phyloP scores from a whole-genome alignment of 352 stramenopile genomes.

The Globisporangium emineosum region DNA sequence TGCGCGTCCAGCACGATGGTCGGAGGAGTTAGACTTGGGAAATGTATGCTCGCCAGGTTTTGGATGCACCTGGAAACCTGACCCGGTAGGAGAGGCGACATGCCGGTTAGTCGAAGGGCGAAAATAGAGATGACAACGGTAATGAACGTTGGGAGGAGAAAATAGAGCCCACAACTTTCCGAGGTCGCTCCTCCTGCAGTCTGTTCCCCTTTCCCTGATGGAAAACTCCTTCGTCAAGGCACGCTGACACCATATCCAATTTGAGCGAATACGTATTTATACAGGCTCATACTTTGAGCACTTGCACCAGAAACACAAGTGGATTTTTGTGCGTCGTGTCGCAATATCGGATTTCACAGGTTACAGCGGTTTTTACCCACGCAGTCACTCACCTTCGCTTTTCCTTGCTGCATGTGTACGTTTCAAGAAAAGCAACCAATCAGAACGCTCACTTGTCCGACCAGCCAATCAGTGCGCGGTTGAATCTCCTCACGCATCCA shows the following conservation, averaged over 20 bases:
- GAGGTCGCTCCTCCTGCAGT: not conserved
- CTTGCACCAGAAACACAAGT: not conserved
- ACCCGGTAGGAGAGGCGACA: not conserved
- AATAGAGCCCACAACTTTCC: not conserved
- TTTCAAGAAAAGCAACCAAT: slow-evolving; percentile 1
- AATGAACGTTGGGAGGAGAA: not conserved
- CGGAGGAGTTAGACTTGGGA: not conserved
- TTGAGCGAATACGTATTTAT: not conserved
- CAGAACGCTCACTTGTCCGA: not conserved
- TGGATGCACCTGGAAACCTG: not conserved
- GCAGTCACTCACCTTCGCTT: not conserved
- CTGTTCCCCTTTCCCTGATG: not conserved
- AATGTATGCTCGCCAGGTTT: not conserved
- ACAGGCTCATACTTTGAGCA: not conserved
- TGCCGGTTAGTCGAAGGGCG: not conserved
- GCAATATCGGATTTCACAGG: slow-evolving; percentile 1
- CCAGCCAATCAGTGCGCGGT: not conserved
- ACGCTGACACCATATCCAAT: not conserved
- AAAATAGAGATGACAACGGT: not conserved
- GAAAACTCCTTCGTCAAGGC: not conserved
- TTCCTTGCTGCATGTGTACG: not conserved
- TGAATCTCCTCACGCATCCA: not conserved
- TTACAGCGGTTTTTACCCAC: too few species aligned
- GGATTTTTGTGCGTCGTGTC: slow-evolving; percentile 12
- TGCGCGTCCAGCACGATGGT: not conserved